Base-by-base conservation (phyloP, 768 basidiomycete species). In the Leccinum longicurvipes region DNA sequence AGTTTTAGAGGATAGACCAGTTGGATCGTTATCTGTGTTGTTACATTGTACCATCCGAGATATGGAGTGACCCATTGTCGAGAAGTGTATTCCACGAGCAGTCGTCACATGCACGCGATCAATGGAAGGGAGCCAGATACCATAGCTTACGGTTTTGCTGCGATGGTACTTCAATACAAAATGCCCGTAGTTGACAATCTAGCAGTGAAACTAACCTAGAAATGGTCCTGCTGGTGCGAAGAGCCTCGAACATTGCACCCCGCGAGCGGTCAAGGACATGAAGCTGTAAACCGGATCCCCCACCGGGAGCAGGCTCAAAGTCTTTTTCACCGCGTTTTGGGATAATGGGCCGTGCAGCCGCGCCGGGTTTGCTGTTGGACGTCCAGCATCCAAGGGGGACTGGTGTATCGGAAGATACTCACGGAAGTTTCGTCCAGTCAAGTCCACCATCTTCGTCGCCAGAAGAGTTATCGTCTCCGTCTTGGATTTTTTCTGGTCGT, bases 301-400 rank as follows among this genome's bases (percentile, higher is more conserved):
- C 67, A 9, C 75, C 76, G 21, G 74, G 65, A 61, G 77, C 77
- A 2, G 97, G 97, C 68, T 98, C 96, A 61, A 93, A 98, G 60
- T 98, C 95, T 68, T 99, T 98, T 72, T 98, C 97, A 2, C 97
- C 97, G 25, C 97, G 83, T 71, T 91, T 95, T 6, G 97, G 97
- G 50, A 99, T 95, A 6, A 89, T 77, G 3, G 89, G 89, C 39
- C 86, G 81, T 5, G 72, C 63, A 15, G 71, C 59, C 15, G 63
- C 62, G 10, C 63, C 70, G 39, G 50, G 19, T 44, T 60, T 67
- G 45, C 67, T 70, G 55, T 50, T 46, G 32, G 42, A 29, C 19
- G 39, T 50, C 25, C 12, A 36, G 45, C 46, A 47, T 62, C 41
- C n/a, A 54, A 49, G 28, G 11, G 53, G 53, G 52, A 54, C 36